phyloP scores from a whole-genome alignment of 169 alveolate species.

The Perkinsus marinus region DNA sequence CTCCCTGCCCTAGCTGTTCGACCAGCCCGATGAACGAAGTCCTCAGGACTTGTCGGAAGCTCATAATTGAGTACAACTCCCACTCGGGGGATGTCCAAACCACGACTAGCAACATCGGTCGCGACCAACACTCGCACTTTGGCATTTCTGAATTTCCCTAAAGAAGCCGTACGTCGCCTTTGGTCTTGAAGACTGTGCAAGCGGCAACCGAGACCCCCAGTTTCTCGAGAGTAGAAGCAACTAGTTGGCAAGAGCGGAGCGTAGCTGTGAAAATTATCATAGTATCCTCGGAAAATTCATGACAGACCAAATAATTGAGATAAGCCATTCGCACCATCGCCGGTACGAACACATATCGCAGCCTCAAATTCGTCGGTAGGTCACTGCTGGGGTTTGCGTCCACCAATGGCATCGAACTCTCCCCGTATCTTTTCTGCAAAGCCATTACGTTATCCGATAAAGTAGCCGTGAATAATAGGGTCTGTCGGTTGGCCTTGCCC shows the following conservation, averaged over 20 bases:
- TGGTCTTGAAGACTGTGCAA: conserved; percentile 89
- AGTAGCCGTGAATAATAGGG: conserved; percentile 94
- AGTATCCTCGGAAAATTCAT: conserved; percentile 51
- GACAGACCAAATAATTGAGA: conserved; percentile 54
- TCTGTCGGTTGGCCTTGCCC: conserved; percentile 52
- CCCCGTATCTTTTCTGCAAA: conserved; percentile 57
- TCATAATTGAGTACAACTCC: conserved; percentile 84
- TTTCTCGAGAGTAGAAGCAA: conserved; percentile 69
- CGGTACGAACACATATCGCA: conserved; percentile 67
- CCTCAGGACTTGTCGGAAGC: conserved; percentile 76
- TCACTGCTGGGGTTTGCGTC: conserved; percentile 51
- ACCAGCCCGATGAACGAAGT: conserved; percentile 91
- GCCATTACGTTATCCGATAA: conserved; percentile 77
- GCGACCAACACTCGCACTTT: conserved; percentile 69
- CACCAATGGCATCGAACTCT: conserved; percentile 58
- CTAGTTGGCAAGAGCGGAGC: conserved; percentile 64
- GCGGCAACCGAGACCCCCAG: conserved; percentile 80
- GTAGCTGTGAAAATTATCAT: conserved; percentile 85
- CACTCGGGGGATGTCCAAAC: conserved; percentile 90
- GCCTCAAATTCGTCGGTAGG: conserved; percentile 54
- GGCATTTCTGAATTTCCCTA: conserved; percentile 82
- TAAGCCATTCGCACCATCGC: conserved; percentile 64
- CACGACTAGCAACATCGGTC: conserved; percentile 94
- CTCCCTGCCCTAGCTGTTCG: conserved; percentile 95
- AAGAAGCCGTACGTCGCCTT: conserved; percentile 75